Evolutionary conservation across 768 basidiomycete genomes (phyloP).

Genomic region (Pholiota molesta): DNA sequence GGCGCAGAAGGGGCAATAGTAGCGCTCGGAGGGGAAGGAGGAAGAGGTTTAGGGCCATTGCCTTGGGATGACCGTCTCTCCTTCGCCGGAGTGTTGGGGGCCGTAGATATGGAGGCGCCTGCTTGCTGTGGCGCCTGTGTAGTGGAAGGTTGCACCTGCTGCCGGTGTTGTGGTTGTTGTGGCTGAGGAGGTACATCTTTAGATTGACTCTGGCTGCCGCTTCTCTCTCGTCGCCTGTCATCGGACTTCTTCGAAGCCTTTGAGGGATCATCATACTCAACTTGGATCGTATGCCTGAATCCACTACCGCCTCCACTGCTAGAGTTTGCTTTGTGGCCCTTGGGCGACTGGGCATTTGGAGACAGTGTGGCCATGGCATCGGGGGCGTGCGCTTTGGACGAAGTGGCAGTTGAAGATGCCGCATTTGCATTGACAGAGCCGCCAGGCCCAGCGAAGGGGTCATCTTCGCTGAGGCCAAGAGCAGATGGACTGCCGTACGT

Average conservation of each 20-base stretch:
- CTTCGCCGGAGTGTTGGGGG: constrained; percentile 23
- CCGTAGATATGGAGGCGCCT: constrained; percentile 8
- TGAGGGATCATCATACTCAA: constrained; percentile 82
- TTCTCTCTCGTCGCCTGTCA: constrained; percentile 33
- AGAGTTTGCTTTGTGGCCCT: constrained; percentile 51
- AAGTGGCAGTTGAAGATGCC: constrained; percentile 13
- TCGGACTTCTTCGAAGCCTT: constrained; percentile 35
- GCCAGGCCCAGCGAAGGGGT: constrained; percentile 67
- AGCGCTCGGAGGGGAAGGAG: constrained; percentile 27
- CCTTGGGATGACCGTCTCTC: constrained; percentile 36
- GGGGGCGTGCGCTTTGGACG: constrained; percentile 14
- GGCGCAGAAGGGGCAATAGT: constrained; percentile 9
- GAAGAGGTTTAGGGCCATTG: constrained; percentile 34
- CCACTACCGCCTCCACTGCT: constrained; percentile 38
- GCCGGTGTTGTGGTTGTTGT: not conserved
- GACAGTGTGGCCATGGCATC: constrained; percentile 20
- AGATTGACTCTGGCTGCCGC: constrained; percentile 24
- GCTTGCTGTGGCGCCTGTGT: constrained; percentile 9
- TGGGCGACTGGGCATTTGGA: constrained; percentile 28
- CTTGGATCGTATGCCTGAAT: constrained; percentile 93
- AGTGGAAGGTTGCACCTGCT: constrained; percentile 10
- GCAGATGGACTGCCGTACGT: constrained; percentile 38
- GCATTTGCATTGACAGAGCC: constrained; percentile 22
- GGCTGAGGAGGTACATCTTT: not conserved
- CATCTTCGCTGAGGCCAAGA: constrained; percentile 56